phyloP scores from a whole-genome alignment of 805 yeast genomes.

The Yarrowia sp. region DNA sequence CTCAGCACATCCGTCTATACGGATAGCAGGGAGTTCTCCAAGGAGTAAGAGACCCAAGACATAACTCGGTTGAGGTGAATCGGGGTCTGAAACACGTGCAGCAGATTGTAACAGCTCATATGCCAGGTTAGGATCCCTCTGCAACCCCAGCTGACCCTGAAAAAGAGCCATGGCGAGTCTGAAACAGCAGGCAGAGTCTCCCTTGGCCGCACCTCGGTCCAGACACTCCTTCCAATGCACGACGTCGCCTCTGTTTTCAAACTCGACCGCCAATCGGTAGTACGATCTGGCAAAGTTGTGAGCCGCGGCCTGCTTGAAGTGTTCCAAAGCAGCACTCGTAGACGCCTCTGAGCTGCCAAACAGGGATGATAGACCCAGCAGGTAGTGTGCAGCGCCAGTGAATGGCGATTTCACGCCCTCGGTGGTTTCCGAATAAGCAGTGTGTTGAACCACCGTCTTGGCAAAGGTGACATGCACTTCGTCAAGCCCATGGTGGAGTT shows the following conservation, averaged over 20 bases:
- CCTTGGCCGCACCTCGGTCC: slow-evolving; percentile 49
- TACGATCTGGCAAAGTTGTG: slow-evolving; percentile 49
- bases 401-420: slow-evolving; percentile 36
- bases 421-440: slow-evolving; percentile 41
- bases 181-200: slow-evolving; percentile 53
- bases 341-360: slow-evolving; percentile 47
- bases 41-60: slow-evolving; percentile 50
- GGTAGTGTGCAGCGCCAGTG: slow-evolving; percentile 47
- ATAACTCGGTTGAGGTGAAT: slow-evolving; percentile 53
- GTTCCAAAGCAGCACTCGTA: slow-evolving; percentile 43
- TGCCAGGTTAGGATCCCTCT: slow-evolving; percentile 45
- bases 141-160: slow-evolving; percentile 48
- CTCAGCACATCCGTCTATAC: slow-evolving; percentile 29
- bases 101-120: slow-evolving; percentile 45
- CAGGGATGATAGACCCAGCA: slow-evolving; percentile 47
- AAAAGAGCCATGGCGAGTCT: slow-evolving; percentile 50
- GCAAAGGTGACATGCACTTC: slow-evolving; percentile 44
- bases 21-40: slow-evolving; percentile 48
- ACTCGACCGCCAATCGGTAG: slow-evolving; percentile 50
- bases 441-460: slow-evolving; percentile 42
- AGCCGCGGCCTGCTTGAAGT: slow-evolving; percentile 48
- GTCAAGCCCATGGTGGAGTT: slow-evolving; percentile 46
- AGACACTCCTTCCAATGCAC: slow-evolving; percentile 48
- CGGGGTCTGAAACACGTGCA: slow-evolving; percentile 49
- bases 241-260: slow-evolving; percentile 49